Base-by-base conservation (phyloP, 2,329 filamentous ascomycete genomes). In the Polytolypa hystricis region DNA sequence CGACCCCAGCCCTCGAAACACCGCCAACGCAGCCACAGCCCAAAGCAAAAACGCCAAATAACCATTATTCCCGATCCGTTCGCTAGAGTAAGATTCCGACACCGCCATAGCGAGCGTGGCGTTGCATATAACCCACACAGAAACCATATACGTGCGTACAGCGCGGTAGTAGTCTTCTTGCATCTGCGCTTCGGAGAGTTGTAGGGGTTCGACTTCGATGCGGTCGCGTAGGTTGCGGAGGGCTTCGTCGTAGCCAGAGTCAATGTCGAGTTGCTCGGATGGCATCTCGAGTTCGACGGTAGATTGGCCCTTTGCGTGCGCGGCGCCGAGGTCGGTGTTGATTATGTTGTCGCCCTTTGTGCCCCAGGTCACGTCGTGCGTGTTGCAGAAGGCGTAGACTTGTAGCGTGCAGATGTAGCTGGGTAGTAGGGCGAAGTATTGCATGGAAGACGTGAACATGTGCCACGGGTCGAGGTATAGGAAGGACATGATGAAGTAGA, bases 91-190 rank as follows among this genome's bases (percentile, higher is more conserved):
- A 3, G 83, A 77, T 62, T 98, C 91, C 4, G 75, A 82, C 10
- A 96, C 80, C 2, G 81, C 76, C 91, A 98, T 98, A 55, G 84
- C 89, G 25, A 98, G 77, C 41, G 94, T 77, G 3, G 82, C 85
- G 58, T 98, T 98, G 50, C 79, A 77, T 23, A 93, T 73, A 73
- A 98, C 85, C 91, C 91, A 98, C 31, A 79, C 73, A 29, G 93
- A 78, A 9, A 98, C 91, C 79, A 98, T 93, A 76, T 98, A 98
- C 1, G 91, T 98, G 37, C 91, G 79, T 35, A 98, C 91, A 27
- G 81, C 84, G 58, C 87, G 84, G 72, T 98, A 98, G 71, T 98
- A 98, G 63, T 98, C 91, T 60, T 98, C 91, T 60, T 98, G 91
- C 62, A 86, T 65, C 63, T 96, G 91, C 0, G 74, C 69, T 50